Evolutionary conservation across 2,329 filamentous ascomycete species (phyloP).

Genomic region (Karstenula rhodostoma): DNA sequence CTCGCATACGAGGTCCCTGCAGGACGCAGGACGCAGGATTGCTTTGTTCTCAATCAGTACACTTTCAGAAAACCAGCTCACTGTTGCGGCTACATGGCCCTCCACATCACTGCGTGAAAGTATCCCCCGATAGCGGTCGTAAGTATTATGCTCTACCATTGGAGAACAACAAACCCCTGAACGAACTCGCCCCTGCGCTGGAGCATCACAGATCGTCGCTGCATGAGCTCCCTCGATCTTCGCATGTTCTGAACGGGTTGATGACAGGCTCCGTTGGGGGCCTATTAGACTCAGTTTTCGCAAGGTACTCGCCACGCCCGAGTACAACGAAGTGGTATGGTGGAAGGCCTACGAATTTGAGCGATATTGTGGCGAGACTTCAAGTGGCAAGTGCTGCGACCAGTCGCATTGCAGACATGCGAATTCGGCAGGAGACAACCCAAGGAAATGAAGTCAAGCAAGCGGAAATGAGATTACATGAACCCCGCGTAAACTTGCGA

Average conservation of each 20-base stretch:
- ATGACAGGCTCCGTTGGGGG: neutral
- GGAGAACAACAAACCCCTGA: neutral
- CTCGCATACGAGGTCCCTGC: neutral
- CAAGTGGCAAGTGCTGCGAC: conserved; percentile 1
- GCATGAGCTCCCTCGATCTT: neutral
- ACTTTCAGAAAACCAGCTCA: neutral
- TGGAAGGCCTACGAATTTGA: neutral
- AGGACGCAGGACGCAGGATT: neutral
- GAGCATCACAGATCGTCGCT: neutral
- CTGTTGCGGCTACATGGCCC: neutral
- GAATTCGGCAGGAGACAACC: neutral
- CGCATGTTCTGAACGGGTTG: neutral
- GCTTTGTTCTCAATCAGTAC: neutral
- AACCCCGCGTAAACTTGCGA: neutral
- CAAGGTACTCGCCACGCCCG: neutral
- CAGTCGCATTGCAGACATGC: conserved; percentile 1
- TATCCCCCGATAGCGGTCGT: neutral
- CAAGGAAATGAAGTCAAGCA: neutral
- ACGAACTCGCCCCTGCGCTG: neutral
- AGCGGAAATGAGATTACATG: conserved; percentile 3
- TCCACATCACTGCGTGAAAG: neutral
- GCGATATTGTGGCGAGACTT: neutral
- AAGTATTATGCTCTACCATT: neutral
- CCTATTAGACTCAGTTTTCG: neutral
- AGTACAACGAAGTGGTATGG: neutral